Conservation (phyloP, 257 asterid species). For the Ligustrum vulgare region DNA sequence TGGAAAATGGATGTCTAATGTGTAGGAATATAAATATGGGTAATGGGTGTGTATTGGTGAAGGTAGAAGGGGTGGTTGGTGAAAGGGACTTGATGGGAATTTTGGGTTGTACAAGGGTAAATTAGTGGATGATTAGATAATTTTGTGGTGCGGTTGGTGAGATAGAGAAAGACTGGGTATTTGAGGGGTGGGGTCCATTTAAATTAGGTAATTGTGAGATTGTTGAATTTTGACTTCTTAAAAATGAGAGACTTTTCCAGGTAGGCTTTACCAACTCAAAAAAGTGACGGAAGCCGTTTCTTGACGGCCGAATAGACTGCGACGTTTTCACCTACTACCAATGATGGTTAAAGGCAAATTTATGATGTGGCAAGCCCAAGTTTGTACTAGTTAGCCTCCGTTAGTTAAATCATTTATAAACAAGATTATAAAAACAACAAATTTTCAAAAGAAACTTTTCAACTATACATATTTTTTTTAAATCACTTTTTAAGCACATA, state of each 20-base stretch:
- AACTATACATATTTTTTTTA: no score
- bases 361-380: no score
- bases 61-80: constrained; percentile 35
- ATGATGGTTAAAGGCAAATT: no score
- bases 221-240: constrained; percentile 15
- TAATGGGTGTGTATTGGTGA: constrained; percentile 40
- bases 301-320: constrained; percentile 14
- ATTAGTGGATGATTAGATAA: constrained; percentile 10
- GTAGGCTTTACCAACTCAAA: constrained; percentile 40
- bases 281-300: constrained; percentile 15
- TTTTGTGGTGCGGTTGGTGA: constrained; percentile 58
- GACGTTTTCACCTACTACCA: constrained; percentile 26
- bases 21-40: constrained; percentile 41
- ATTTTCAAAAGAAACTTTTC: no score
- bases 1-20: constrained; percentile 23
- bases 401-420: no score
- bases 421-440: no score
- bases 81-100: constrained; percentile 36
- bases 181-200: constrained; percentile 19
- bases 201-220: constrained; percentile 36
- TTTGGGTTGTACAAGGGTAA: constrained; percentile 47
- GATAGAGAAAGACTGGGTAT: constrained; percentile 22
- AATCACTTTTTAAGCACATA: no score
- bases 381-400: no score
- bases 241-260: constrained; percentile 14